Conservation (phyloP, 441 rosid genomes). For the Pelargonium exstipulatum region DNA sequence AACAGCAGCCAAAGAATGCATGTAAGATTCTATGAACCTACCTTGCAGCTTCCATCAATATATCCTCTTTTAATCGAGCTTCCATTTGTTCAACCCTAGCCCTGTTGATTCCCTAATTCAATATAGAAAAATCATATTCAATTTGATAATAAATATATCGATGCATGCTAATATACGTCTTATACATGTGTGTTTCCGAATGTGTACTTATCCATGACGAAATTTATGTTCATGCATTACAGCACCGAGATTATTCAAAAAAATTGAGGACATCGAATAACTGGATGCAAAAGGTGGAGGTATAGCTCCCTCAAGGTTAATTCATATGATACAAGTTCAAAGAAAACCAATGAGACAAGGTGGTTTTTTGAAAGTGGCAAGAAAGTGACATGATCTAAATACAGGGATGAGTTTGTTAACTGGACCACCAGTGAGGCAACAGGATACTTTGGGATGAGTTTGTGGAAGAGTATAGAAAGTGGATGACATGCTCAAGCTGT, state of each 20-base stretch:
- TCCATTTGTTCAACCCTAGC: conserved; percentile 96
- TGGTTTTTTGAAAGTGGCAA: not conserved
- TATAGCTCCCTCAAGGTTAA: not conserved
- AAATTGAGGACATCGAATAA: not conserved
- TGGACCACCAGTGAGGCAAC: not conserved
- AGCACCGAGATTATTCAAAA: not conserved
- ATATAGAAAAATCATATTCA: conserved; percentile 25
- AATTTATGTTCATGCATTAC: not conserved
- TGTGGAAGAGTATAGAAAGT: not conserved
- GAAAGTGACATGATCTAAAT: not conserved
- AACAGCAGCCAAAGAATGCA: conserved; percentile 12
- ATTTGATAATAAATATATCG: not conserved
- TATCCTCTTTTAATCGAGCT: conserved; percentile 85
- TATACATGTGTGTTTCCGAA: not conserved
- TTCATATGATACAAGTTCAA: not conserved
- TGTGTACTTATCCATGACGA: not conserved
- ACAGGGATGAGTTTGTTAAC: not conserved
- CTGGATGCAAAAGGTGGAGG: not conserved
- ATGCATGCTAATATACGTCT: not conserved
- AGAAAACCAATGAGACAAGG: not conserved
- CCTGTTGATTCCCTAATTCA: conserved; percentile 81
- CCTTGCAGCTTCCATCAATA: conserved; percentile 89
- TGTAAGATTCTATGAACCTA: conserved; percentile 18
- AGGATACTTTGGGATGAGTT: not conserved
- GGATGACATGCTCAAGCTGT: not conserved